Base-by-base conservation (phyloP, 805 yeast genomes). In the Candida silvicultrix region DNA sequence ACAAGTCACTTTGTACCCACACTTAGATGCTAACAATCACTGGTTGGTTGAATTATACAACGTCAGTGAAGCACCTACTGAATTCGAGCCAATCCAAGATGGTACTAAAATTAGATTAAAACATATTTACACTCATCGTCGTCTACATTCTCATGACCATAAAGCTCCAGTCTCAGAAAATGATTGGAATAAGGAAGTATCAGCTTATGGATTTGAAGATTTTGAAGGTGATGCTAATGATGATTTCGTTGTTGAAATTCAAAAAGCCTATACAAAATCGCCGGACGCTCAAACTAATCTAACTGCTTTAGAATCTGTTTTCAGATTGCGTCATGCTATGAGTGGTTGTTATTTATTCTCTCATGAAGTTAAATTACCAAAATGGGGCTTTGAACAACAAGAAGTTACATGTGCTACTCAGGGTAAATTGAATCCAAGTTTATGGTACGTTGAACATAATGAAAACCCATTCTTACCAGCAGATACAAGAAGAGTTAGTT, bases 101-200 rank as follows among this genome's bases (percentile, higher is more conserved):
- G 88, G 87, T 46, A 78, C 82, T 50, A 83, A 83, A 63, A 77
- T 86, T 55, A 77, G 90, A 70, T 73, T 86, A 59, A 66, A 64
- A 52, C 95, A 86, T 63, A 59, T 66, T 12, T 55, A 61, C 42
- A 75, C 89, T 21, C 70, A 73, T 43, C 67, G 85, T 60, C 78
- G 94, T 71, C 73, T 86, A 59, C 95, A 86, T 65, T 81, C 94
- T 9, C 95, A 86, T 60, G 94, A 86, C 62, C 83, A 83, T 56
- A 82, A 85, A 64, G 81, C 90, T 22, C 87, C 92, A 16, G 88
- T 85, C 18, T 71, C 83, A 47, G 84, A 80, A 59, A 65, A 59
- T 38, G 95, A 86, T 57, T 86, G 94, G 94, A 90, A 84, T 68
- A 84, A 83, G 64, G 95, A 86, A 69, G 88, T 75, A 18, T 75